Conservation (phyloP, 225 moss, liverwort and hornwort species). For the Polytrichum formosum region DNA sequence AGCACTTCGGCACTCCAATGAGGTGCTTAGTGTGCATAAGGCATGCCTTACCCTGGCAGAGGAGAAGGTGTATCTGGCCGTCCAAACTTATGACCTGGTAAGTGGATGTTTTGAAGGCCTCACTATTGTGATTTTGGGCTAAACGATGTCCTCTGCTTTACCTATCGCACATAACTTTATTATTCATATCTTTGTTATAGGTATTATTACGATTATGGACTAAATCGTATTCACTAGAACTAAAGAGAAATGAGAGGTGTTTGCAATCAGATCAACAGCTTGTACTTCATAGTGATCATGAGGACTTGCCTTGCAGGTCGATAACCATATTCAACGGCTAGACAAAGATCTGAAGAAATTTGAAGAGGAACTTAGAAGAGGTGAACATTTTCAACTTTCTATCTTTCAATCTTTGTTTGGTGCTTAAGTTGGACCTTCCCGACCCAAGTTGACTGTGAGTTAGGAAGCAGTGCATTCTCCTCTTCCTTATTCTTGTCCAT, state of each 20-base stretch:
- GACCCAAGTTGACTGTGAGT: no score
- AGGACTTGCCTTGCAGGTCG: conserved; percentile 43
- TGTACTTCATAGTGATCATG: conserved; percentile 2
- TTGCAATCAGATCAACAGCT: not conserved
- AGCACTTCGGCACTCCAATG: conserved; percentile 54
- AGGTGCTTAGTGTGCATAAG: conserved; percentile 59
- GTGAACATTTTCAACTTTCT: conserved; percentile 13
- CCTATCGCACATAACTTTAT: not conserved
- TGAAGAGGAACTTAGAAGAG: conserved; percentile 77
- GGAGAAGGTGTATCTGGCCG: conserved; percentile 66
- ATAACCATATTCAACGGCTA: conserved; percentile 75
- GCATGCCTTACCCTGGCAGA: conserved; percentile 69
- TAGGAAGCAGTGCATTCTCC: no score
- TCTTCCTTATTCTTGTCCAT: not conserved
- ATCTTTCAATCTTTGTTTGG: not conserved
- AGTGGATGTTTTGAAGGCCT: conserved; percentile 1
- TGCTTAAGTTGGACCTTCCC: no score
- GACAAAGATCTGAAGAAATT: conserved; percentile 69
- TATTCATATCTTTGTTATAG: not conserved
- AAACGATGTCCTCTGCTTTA: no score
- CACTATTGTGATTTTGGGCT: not conserved
- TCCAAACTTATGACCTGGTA: conserved; percentile 75
- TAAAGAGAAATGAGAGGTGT: no score
- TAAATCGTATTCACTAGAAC: not conserved
- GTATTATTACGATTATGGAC: not conserved